Evolutionary conservation across 2,329 filamentous ascomycete species (phyloP).

Genomic region (Pestalotiopsis sp.): DNA sequence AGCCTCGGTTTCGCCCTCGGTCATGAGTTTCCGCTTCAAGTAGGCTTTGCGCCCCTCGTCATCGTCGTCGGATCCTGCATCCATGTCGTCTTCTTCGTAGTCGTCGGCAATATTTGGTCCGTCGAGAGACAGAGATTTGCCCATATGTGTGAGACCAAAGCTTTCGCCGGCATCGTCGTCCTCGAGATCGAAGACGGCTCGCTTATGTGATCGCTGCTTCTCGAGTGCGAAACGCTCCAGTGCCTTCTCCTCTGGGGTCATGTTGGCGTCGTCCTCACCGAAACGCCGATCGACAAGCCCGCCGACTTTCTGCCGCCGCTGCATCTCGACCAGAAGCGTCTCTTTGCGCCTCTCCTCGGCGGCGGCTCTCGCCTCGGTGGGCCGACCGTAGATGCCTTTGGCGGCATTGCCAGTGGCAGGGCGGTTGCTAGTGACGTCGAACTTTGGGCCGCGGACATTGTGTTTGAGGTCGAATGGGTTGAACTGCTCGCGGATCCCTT

Average conservation of each 20-base stretch:
- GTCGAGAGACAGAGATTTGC: conserved; percentile 71
- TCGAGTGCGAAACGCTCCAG: conserved; percentile 88
- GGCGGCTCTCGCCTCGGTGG: conserved; percentile 80
- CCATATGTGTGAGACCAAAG: conserved; percentile 78
- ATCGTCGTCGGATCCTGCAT: conserved; percentile 61
- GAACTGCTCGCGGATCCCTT: conserved; percentile 90
- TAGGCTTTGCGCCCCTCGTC: conserved; percentile 54
- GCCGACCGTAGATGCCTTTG: conserved; percentile 70
- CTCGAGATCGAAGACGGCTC: conserved; percentile 87
- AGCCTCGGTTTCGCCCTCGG: conserved; percentile 51
- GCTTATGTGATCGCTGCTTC: conserved; percentile 78
- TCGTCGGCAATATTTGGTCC: conserved; percentile 64
- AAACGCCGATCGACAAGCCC: conserved; percentile 92
- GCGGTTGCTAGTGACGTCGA: conserved; percentile 76
- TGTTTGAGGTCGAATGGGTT: conserved; percentile 97
- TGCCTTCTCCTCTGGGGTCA: conserved; percentile 92
- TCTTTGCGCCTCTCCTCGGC: conserved; percentile 87
- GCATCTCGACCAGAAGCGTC: conserved; percentile 88
- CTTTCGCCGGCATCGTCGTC: conserved; percentile 71
- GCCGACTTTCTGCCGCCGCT: conserved; percentile 85
- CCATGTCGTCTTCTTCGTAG: conserved; percentile 77
- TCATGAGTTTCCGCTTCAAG: conserved; percentile 59
- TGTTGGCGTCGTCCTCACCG: conserved; percentile 90
- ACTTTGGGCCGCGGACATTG: conserved; percentile 77
- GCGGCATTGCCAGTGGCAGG: conserved; percentile 53